Base-by-base conservation (phyloP, 1,284 basidiomycete genomes). In the Rhodotorula glutinis region DNA sequence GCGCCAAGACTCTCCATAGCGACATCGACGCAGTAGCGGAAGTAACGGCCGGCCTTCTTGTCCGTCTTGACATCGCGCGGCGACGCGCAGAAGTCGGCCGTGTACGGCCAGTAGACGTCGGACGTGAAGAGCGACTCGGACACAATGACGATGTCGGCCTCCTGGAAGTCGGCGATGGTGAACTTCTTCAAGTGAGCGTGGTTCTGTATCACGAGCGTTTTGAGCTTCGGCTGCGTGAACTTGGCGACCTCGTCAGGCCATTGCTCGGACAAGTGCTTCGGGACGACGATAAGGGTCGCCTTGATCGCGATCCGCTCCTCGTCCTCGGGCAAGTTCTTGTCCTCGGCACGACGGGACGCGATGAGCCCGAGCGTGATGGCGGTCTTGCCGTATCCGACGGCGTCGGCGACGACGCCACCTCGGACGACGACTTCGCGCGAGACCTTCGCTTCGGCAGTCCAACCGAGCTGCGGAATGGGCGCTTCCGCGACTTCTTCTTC, bases 351-450 rank as follows among this genome's bases (percentile, higher is more conserved):
- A 85, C 83, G 75, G 85, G 87, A 75, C 89, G 87, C 73, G 70
- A 95, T 88, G 62, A 97, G 83, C 16, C 89, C 93, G 27, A 97
- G 84, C 1, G 92, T 92, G 73, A 97, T 96, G 33, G 92, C 92
- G 0, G 93, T 97, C 81, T 97, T 97, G 43, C 93, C 93, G 77
- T 97, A 97, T 58, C 94, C 93, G 72, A 97, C 93, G 78, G 95
- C 89, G 76, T 97, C 93, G 13, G 94, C 94, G 55, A 97, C 85
- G 60, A 97, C 93, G 38, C 94, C 94, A 21, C 93, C 94, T 57
- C 90, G 84, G 30, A 96, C 81, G 68, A 81, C 83, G 60, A 91
- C 84, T 0, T 87, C 84, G 29, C 92, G 82, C 73, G 90, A 86
- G 2, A 91, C 92, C 57, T 90, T 88, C 57, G 90, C 93, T 78